Percentiles rank a stretch among this genome's conserved stretches.
Evolutionary conservation across 495 filamentous ascomycete species (phyloP).

Genomic region (Alectoria sarmentosa): DNA sequence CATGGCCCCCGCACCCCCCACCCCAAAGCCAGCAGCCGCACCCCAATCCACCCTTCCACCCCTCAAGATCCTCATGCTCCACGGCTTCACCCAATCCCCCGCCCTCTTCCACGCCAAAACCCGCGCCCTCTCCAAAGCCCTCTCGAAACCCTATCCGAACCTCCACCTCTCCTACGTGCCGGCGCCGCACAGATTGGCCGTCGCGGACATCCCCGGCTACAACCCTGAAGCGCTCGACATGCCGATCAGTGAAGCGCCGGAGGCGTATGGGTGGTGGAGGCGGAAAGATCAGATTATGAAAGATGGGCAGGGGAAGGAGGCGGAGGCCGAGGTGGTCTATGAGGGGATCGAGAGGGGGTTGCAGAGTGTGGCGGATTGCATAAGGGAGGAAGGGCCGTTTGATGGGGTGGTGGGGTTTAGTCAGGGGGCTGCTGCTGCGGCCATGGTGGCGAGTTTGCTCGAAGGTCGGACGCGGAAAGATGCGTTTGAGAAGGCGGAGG

Average conservation of each 20-base stretch:
- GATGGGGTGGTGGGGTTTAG: constrained; percentile 73
- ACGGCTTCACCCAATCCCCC: constrained; percentile 87
- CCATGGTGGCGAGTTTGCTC: constrained; percentile 58
- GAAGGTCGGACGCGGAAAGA: constrained; percentile 46
- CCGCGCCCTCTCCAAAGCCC: constrained; percentile 72
- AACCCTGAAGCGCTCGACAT: constrained; percentile 22
- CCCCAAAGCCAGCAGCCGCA: background rate
- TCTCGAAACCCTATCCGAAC: constrained; percentile 51
- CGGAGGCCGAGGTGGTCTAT: constrained; percentile 46
- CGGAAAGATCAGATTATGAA: constrained; percentile 40
- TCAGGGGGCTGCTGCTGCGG: constrained; percentile 61
- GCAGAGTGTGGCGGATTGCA: constrained; percentile 45
- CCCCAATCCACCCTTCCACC: constrained; percentile 8
- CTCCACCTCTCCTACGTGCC: constrained; percentile 49
- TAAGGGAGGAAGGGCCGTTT: constrained; percentile 53
- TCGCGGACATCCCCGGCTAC: constrained; percentile 68
- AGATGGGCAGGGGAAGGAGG: background rate
- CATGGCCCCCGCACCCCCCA: background rate
- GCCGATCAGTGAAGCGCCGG: constrained; percentile 33
- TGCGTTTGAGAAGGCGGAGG: constrained; percentile 36
- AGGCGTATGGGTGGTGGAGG: constrained; percentile 81
- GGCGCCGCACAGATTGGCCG: constrained; percentile 49
- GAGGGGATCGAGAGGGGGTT: constrained; percentile 60
- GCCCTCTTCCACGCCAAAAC: constrained; percentile 83
- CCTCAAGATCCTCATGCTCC: constrained; percentile 47